A percentile compares a stretch with the other conserved stretches of the same genome.
phyloP scores from a whole-genome alignment of 2,329 filamentous ascomycete species.

The Aspergillus tanneri region DNA sequence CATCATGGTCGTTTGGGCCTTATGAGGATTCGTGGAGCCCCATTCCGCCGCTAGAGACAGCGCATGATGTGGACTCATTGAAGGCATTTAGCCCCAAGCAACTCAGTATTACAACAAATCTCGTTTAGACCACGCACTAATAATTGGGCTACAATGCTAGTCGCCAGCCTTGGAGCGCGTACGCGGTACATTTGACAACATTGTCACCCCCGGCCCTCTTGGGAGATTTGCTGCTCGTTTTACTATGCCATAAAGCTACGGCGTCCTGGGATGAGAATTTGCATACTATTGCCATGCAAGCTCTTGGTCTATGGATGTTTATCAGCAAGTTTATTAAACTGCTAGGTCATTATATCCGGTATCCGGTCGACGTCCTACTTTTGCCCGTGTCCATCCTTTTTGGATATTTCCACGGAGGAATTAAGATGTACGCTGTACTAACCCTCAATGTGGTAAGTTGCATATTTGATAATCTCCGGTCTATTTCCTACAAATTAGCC shows the following conservation, averaged over 20 bases:
- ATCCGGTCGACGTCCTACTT: conserved; percentile 76
- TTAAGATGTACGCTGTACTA: conserved; percentile 84
- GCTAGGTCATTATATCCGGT: conserved; percentile 77
- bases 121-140: conserved; percentile 27
- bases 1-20: neutral
- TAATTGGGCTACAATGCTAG: conserved; percentile 48
- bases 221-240: conserved; percentile 71
- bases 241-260: conserved; percentile 68
- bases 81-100: conserved; percentile 16
- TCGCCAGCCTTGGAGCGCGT: conserved; percentile 89
- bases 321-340: conserved; percentile 92
- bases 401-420: conserved; percentile 87
- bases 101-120: conserved; percentile 3
- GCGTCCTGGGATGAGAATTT: conserved; percentile 56
- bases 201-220: conserved; percentile 83
- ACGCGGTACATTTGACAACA: conserved; percentile 88
- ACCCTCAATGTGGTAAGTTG: conserved; percentile 77
- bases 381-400: conserved; percentile 85
- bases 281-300: conserved; percentile 58
- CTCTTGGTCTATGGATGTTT: conserved; percentile 72
- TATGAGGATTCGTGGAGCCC: neutral
- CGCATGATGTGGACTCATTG: neutral
- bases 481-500: conserved; percentile 4
- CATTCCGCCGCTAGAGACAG: neutral
- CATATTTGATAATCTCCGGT: conserved; percentile 8